Base-by-base conservation (phyloP, 768 basidiomycete species). In the Psilocybe tampanensis region DNA sequence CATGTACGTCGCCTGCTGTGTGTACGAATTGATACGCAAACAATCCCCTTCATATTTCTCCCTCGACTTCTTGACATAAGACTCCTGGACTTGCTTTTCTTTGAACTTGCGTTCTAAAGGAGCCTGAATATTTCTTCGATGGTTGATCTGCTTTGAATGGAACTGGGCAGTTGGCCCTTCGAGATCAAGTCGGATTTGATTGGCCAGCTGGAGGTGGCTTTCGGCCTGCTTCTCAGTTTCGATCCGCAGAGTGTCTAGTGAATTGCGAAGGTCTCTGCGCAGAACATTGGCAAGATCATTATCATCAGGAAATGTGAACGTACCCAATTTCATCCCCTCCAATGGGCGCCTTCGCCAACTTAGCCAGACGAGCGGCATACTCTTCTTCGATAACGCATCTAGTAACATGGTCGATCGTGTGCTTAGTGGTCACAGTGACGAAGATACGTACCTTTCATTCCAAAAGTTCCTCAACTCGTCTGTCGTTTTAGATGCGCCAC, bases 281-380 rank as follows among this genome's bases (percentile, higher is more conserved):
- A 47, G n/a, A n/a, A 24, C 21, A 26, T 54, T 54, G 42, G 49
- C 47, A 42, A 44, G 51, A 56, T 39, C 17, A n/a, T 44, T 21
- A 33, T 5, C 18, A 52, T 19, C 15, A 58, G 29, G 44, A n/a
- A 23, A 24, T n/a, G 36, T 15, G 15, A 44, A 79, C 86, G 61
- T 68, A 95, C 94, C 95, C 96, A 63, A 94, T 92, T 75, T 98
- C 97, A 63, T 97, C 95, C 52, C 80, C 82, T 13, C 95, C 95
- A 34, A 96, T 76, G 12, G 85, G 65, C 52, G 77, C 66, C 71
- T 90, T 94, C 12, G 94, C 81, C n/a, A 99, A 77, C 68, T 89
- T 88, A 9, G 83, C 76, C 8, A 99, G 71, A 26, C 86, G 81
- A 67, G 89, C 88, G 2, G 95, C 90, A 68, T 97, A 98, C 41